These are phyloP conservation scores for Salvia sclarea DNA, from an alignment of 305 asterid species.

Conservation along the genomic window DNA sequence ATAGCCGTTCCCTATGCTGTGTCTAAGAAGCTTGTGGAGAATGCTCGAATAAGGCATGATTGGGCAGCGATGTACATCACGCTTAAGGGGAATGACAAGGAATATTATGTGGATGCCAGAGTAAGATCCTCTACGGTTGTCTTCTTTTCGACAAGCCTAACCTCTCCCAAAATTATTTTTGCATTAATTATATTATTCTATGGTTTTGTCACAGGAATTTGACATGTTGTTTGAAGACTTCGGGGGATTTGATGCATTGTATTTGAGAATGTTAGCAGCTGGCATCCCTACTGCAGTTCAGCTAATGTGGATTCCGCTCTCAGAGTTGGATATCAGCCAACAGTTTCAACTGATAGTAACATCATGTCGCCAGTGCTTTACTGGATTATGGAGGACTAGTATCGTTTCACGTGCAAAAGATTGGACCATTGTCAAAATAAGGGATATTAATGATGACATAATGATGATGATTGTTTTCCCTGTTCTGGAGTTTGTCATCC, in stretches of 20 bases:
- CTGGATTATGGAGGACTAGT: slow-evolving; percentile 60
- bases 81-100: slow-evolving; percentile 84
- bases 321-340: slow-evolving; percentile 68
- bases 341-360: slow-evolving; percentile 62
- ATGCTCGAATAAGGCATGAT: slow-evolving; percentile 97
- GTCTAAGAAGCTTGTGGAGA: slow-evolving; percentile 75
- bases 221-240: slow-evolving; percentile 84
- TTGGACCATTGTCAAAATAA: slow-evolving; percentile 50
- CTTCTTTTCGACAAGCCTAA: slow-evolving; percentile 23
- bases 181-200: slow-evolving; percentile 22
- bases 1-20: slow-evolving; percentile 93
- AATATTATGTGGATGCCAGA: slow-evolving; percentile 76
- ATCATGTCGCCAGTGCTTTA: slow-evolving; percentile 55
- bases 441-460: slow-evolving; percentile 66
- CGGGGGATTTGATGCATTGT: slow-evolving; percentile 93
- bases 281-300: slow-evolving; percentile 86
- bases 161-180: slow-evolving; percentile 7
- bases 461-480: slow-evolving; percentile 88
- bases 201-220: slow-evolving; percentile 62
- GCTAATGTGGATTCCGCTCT: slow-evolving; percentile 95
- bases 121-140: slow-evolving; percentile 46
- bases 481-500: slow-evolving; percentile 75
- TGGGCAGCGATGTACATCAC: slow-evolving; percentile 84
- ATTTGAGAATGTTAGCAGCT: slow-evolving; percentile 80
- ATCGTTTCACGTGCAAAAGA: slow-evolving; percentile 47